phyloP scores from a whole-genome alignment of 805 yeast genomes.

The Saccharomycopsis fodiens region DNA sequence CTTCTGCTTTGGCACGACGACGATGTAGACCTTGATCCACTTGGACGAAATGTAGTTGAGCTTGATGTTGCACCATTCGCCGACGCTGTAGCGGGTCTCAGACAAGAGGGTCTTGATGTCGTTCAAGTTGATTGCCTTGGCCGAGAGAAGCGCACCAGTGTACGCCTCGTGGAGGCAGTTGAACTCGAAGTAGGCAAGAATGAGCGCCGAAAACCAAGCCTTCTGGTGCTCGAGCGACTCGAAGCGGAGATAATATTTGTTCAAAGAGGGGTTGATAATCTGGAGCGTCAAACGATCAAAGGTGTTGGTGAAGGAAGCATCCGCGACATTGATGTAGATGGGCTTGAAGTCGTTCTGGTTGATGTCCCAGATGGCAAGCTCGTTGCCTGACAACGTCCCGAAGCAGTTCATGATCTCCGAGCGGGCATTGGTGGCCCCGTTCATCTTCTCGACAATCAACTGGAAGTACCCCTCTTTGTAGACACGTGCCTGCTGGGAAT shows the following conservation, averaged over 20 bases:
- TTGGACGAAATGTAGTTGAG: slow-evolving; percentile 50
- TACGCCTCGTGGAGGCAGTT: slow-evolving; percentile 51
- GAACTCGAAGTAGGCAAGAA: slow-evolving; percentile 50
- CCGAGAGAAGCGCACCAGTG: slow-evolving; percentile 55
- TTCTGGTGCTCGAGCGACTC: slow-evolving; percentile 15
- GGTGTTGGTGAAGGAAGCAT: slow-evolving; percentile 26
- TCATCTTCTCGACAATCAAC: slow-evolving; percentile 4
- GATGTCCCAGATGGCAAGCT: slow-evolving; percentile 38
- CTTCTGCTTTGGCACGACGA: slow-evolving; percentile 35
- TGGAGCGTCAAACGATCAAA: slow-evolving; percentile 10
- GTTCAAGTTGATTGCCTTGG: slow-evolving; percentile 47
- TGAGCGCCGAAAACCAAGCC: slow-evolving; percentile 41
- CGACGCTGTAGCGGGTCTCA: slow-evolving; percentile 37
- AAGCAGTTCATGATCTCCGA: slow-evolving; percentile 25
- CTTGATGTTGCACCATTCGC: slow-evolving; percentile 58
- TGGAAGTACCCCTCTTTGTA: slow-evolving; percentile 48
- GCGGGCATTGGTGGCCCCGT: neutral
- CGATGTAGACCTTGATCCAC: slow-evolving; percentile 51
- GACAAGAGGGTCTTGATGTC: slow-evolving; percentile 54
- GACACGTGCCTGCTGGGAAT: slow-evolving; percentile 60
- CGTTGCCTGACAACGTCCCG: slow-evolving; percentile 41
- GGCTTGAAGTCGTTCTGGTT: slow-evolving; percentile 39
- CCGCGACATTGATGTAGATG: slow-evolving; percentile 45
- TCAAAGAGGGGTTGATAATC: slow-evolving; percentile 18
- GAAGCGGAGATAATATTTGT: slow-evolving; percentile 24